Evolutionary conservation across 2,329 filamentous ascomycete genomes (phyloP).

Genomic region (Penicillium expansum): DNA sequence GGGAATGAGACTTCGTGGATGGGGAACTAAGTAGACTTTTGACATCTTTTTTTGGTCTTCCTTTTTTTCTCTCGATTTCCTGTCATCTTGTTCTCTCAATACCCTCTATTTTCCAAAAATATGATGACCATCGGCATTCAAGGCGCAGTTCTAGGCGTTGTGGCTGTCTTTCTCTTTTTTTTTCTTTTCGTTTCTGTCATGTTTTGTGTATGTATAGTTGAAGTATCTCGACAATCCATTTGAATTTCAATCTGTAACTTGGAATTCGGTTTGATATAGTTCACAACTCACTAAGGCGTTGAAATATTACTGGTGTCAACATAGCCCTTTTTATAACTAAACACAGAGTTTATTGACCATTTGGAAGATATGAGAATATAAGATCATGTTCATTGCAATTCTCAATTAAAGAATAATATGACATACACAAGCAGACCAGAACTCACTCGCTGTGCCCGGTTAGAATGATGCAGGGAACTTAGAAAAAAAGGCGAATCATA

Average conservation of each 20-base stretch:
- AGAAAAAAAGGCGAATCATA: not conserved
- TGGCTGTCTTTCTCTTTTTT: not conserved
- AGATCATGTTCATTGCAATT: conserved; percentile 22
- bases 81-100: conserved; percentile 9
- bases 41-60: conserved; percentile 1
- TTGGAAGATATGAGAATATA: not conserved
- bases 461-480: conserved; percentile 20
- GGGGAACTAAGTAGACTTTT: conserved; percentile 48
- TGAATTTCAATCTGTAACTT: not conserved
- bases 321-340: not conserved
- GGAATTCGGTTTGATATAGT: not conserved
- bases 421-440: conserved; percentile 25
- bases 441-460: conserved; percentile 29
- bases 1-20: conserved; percentile 82
- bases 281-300: no score
- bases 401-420: conserved; percentile 16
- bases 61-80: not conserved
- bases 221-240: not conserved
- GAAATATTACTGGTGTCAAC: not conserved
- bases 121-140: conserved; percentile 9
- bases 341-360: not conserved
- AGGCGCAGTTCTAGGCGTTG: conserved; percentile 14
- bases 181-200: not conserved
- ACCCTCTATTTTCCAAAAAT: conserved; percentile 1
- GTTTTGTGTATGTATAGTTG: conserved; percentile 4